These are phyloP conservation scores for Neonectria faginata DNA, from an alignment of 2,329 filamentous ascomycete species.

Conservation along the genomic window DNA sequence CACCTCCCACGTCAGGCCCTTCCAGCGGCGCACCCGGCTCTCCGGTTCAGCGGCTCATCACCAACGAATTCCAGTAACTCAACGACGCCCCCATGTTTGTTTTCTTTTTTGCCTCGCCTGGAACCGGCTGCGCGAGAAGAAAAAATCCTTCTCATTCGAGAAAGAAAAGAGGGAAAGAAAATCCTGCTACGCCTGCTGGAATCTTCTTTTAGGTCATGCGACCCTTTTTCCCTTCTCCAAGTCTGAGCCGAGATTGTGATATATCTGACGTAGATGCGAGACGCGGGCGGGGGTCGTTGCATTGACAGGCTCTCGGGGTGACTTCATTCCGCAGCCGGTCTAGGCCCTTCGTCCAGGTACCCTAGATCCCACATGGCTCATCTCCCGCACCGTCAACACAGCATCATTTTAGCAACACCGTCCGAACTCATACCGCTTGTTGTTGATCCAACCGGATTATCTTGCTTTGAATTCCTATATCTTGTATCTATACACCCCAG, in stretches of 20 bases:
- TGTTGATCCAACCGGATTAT: neutral
- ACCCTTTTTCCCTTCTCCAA: neutral
- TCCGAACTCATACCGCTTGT: conserved; percentile 1
- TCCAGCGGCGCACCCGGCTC: neutral
- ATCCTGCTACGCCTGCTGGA: neutral
- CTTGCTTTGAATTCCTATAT: conserved; percentile 19
- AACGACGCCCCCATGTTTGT: neutral
- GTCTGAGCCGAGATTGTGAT: conserved; percentile 4
- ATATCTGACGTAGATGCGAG: conserved; percentile 35
- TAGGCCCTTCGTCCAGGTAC: conserved; percentile 35
- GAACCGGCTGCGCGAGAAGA: conserved; percentile 1
- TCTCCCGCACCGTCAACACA: conserved; percentile 11
- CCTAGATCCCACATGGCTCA: conserved; percentile 32
- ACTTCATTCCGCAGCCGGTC: conserved; percentile 44
- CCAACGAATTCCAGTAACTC: conserved; percentile 6
- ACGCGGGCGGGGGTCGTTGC: conserved; percentile 24
- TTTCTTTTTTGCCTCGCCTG: conserved; percentile 12
- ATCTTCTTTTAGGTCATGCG: neutral
- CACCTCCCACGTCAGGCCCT: conserved; percentile 9
- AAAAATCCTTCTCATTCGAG: neutral
- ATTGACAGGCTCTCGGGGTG: conserved; percentile 37
- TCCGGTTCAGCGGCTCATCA: neutral
- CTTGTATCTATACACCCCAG: conserved; percentile 41
- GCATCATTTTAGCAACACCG: neutral
- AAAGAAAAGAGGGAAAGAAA: neutral